These are phyloP conservation scores for Penicillium hordei DNA, from an alignment of 2,329 filamentous ascomycete genomes.

Conservation along the genomic window DNA sequence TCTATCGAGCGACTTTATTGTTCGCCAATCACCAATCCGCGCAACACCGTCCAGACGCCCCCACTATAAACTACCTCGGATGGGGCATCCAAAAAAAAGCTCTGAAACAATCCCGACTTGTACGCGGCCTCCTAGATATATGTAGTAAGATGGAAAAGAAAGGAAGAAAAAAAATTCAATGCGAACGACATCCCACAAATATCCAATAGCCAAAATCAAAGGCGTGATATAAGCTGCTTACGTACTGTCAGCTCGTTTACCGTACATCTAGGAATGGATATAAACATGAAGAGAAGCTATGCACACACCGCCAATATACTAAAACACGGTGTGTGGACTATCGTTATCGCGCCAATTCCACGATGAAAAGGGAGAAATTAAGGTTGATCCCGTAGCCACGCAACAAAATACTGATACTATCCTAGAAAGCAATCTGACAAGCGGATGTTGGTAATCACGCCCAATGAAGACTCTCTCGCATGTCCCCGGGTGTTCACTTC, in stretches of 20 bases:
- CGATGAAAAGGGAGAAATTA: neutral
- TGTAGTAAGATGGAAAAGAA: no score
- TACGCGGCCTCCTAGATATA: no score
- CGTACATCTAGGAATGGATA: neutral
- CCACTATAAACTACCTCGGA: neutral
- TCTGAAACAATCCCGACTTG: neutral
- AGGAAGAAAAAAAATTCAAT: neutral
- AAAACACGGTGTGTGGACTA: neutral
- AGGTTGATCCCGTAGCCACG: neutral
- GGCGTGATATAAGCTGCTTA: no score
- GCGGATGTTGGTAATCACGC: neutral
- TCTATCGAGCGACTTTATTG: neutral
- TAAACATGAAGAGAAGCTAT: neutral
- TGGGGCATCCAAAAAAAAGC: neutral
- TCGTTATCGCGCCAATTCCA: neutral
- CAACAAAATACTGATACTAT: neutral
- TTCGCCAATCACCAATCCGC: neutral
- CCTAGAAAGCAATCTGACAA: neutral
- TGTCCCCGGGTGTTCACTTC: no score
- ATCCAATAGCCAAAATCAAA: neutral
- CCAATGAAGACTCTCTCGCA: no score
- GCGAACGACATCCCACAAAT: neutral
- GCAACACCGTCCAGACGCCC: neutral
- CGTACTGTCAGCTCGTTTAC: neutral
- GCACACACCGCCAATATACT: neutral